A percentile compares a stretch with the other conserved stretches of the same genome.
These are phyloP conservation scores for Cyclostephanos tholiformis DNA, from an alignment of 108 stramenopile species.

Conservation along the genomic window DNA sequence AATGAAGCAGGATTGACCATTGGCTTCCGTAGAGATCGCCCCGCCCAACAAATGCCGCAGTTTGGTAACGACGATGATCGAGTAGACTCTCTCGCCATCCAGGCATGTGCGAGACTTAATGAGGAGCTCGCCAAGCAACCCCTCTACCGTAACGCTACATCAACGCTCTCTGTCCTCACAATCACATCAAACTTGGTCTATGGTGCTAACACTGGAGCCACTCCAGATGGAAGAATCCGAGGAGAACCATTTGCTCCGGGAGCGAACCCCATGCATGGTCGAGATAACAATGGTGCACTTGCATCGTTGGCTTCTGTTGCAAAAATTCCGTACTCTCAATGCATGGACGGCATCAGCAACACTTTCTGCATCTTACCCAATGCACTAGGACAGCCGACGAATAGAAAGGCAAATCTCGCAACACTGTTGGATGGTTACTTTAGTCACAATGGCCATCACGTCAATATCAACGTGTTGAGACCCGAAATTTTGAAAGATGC, in stretches of 20 bases:
- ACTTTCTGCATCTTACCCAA: slow-evolving; percentile 69
- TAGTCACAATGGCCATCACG: slow-evolving; percentile 53
- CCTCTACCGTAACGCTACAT: slow-evolving; percentile 61
- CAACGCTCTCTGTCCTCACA: slow-evolving; percentile 66
- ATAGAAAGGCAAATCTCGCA: slow-evolving; percentile 40
- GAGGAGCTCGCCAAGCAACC: slow-evolving; percentile 63
- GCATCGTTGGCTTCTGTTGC: slow-evolving; percentile 70
- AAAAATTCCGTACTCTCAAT: slow-evolving; percentile 64
- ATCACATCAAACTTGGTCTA: slow-evolving; percentile 74
- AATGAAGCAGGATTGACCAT: slow-evolving; percentile 60
- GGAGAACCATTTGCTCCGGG: slow-evolving; percentile 69
- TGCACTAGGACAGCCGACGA: slow-evolving; percentile 44
- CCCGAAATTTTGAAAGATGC: slow-evolving; percentile 60
- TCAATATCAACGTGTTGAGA: slow-evolving; percentile 67
- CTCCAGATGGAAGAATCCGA: slow-evolving; percentile 58
- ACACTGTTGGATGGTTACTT: slow-evolving; percentile 72
- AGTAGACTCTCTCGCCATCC: slow-evolving; percentile 57
- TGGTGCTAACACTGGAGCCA: slow-evolving; percentile 63
- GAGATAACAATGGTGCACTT: slow-evolving; percentile 68
- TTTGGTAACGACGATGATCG: slow-evolving; percentile 66
- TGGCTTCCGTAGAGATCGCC: slow-evolving; percentile 55
- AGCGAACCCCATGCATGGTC: slow-evolving; percentile 46
- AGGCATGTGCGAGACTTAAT: slow-evolving; percentile 46
- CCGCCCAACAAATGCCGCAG: slow-evolving; percentile 50
- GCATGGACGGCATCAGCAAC: slow-evolving; percentile 74